Conservation (phyloP, 768 basidiomycete species). For the Lactarius evosmus region DNA sequence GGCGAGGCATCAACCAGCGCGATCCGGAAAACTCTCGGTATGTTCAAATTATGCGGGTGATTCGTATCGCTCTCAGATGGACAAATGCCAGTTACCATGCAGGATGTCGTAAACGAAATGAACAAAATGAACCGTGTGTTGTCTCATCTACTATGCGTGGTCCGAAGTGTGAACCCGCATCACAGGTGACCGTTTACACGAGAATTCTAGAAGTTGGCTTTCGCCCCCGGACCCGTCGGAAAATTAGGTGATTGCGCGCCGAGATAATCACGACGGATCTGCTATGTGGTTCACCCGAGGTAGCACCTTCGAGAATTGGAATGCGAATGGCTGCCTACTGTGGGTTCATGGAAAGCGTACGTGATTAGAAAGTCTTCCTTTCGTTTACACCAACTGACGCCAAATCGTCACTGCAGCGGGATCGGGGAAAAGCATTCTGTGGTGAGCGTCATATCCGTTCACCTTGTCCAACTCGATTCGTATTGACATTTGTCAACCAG, state of each 20-base stretch:
- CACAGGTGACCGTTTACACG: neutral
- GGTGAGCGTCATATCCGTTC: neutral
- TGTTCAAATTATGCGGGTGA: neutral
- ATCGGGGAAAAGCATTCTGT: slow-evolving; percentile 8
- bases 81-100: neutral
- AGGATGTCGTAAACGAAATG: neutral
- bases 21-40: neutral
- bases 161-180: neutral
- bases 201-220: neutral
- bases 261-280: neutral
- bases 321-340: neutral
- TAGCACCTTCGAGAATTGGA: slow-evolving; percentile 1
- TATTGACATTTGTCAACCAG: neutral
- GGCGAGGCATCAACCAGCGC: neutral
- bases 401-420: neutral
- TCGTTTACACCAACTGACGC: neutral
- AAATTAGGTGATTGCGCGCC: neutral
- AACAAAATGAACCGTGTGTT: slow-evolving; percentile 8
- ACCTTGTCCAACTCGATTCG: neutral
- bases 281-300: neutral
- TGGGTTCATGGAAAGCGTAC: slow-evolving; percentile 10
- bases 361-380: neutral
- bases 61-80: neutral
- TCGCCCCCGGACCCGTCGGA: slow-evolving; percentile 6
- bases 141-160: neutral